Evolutionary conservation across 768 basidiomycete genomes (phyloP), one percentile per base, ranked within the genome.

Genomic region (Boletus edulis): DNA sequence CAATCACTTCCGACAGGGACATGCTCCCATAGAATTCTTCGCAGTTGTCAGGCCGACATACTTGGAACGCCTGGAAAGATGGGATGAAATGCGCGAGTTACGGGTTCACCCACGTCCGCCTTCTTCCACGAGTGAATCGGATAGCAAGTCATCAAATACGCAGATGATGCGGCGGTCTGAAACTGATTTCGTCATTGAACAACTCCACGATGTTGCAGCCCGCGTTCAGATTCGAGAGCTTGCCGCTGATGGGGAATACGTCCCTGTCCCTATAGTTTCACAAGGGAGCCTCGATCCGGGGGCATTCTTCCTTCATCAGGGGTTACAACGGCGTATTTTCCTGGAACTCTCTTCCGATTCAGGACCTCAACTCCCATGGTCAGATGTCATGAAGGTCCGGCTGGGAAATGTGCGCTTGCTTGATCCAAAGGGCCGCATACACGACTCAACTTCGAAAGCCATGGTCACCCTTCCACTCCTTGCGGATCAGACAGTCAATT

Each of bases 91-190:
- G 77, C 84, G 94, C 34, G 94, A 98, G 59, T 83, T 88, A 46
- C 82, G 83, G 59, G 72, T 75, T 55, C 74, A 67, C 64, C 73
- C 72, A 58, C 69, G 58, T 37, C 70, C 76, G 41, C 66, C 74
- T 44, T 72, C 68, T 51, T 51, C 66, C 24, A 55, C 49, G 29
- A 62, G 63, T 37, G 67, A 65, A 46, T 20, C 54, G 4, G 80
- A 82, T 44, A 72, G 61, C 58, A 71, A 68, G 41, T 73, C 81
- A 2, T 69, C 76, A 31, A 72, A 69, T 48, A 63, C 80, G 22
- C 85, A 84, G n/a, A 77, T 78, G 17, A 96, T 96, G 94, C 85
- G 95, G 18, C 86, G 94, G 27, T 91, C 94, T 20, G 96, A 98
- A 73, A 90, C 81, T 42, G 94, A 98, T 63, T 94, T 98, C 59